Evolutionary conservation across 1,284 basidiomycete genomes (phyloP).

Genomic region (Apiotrichum montevideense): DNA sequence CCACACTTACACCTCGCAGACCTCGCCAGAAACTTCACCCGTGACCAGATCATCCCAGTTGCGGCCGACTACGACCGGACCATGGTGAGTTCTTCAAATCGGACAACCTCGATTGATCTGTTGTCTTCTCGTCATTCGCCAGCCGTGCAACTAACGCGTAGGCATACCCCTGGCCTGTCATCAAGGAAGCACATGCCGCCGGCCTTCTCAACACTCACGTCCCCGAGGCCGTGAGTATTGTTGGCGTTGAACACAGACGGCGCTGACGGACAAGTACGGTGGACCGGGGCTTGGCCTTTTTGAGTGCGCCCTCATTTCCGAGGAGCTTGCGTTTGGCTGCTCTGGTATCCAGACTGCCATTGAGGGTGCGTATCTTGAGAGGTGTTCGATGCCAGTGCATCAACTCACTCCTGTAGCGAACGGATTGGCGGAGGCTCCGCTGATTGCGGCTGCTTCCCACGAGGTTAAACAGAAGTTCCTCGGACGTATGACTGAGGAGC

Average conservation of each 20-base stretch:
- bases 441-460: slow-evolving; percentile 52
- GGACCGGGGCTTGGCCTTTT: slow-evolving; percentile 51
- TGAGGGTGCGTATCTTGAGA: slow-evolving; percentile 28
- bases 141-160: slow-evolving; percentile 6
- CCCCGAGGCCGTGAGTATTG: slow-evolving; percentile 40
- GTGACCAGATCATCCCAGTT: slow-evolving; percentile 51
- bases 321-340: slow-evolving; percentile 52
- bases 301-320: slow-evolving; percentile 51
- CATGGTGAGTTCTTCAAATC: slow-evolving; percentile 35
- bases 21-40: slow-evolving; percentile 50
- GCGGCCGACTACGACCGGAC: slow-evolving; percentile 50
- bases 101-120: too few species aligned
- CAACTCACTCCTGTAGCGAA: slow-evolving; percentile 34
- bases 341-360: slow-evolving; percentile 53
- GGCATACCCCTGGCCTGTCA: slow-evolving; percentile 53
- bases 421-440: slow-evolving; percentile 52
- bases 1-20: slow-evolving; percentile 31
- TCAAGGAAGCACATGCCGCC: slow-evolving; percentile 52
- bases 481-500: slow-evolving; percentile 55
- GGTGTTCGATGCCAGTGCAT: neutral
- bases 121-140: neutral
- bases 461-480: slow-evolving; percentile 53
- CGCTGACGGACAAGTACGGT: slow-evolving; percentile 45
- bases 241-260: neutral
- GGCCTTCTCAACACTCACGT: slow-evolving; percentile 51